Percentiles rank a stretch among this genome's conserved stretches.
phyloP scores from a whole-genome alignment of 352 stramenopile genomes.

The Phytophthora pistaciae region DNA sequence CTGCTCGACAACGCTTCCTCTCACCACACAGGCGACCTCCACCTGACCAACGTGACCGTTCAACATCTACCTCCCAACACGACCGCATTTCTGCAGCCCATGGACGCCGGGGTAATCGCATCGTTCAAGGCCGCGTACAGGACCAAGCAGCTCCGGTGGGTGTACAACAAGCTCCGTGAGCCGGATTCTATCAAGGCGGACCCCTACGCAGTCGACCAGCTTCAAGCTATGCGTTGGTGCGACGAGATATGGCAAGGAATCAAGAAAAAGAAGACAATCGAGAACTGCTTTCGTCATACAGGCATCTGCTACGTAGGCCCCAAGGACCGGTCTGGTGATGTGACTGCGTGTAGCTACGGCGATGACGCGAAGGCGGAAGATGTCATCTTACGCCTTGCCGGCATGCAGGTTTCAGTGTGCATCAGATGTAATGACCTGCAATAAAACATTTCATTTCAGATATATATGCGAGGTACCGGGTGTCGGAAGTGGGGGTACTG shows the following conservation, averaged over 20 bases:
- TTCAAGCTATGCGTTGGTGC: neutral
- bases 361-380: too few species aligned
- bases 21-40: neutral
- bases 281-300: neutral
- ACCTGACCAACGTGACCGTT: neutral
- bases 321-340: neutral
- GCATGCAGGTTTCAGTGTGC: too few species aligned
- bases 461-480: too few species aligned
- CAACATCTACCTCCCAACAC: neutral
- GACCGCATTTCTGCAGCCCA: neutral
- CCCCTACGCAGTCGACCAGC: too few species aligned
- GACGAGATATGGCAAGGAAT: neutral
- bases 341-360: neutral
- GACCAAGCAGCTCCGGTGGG: neutral
- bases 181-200: neutral
- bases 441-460: too few species aligned
- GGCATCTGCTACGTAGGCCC: neutral
- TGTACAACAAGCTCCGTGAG: neutral
- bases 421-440: too few species aligned
- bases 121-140: neutral
- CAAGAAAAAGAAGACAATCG: neutral
- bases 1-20: neutral
- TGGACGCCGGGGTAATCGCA: neutral
- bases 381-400: too few species aligned
- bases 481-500: too few species aligned